Base-by-base conservation (phyloP, 306 rosid genomes). In the Bauhinia variegata region DNA sequence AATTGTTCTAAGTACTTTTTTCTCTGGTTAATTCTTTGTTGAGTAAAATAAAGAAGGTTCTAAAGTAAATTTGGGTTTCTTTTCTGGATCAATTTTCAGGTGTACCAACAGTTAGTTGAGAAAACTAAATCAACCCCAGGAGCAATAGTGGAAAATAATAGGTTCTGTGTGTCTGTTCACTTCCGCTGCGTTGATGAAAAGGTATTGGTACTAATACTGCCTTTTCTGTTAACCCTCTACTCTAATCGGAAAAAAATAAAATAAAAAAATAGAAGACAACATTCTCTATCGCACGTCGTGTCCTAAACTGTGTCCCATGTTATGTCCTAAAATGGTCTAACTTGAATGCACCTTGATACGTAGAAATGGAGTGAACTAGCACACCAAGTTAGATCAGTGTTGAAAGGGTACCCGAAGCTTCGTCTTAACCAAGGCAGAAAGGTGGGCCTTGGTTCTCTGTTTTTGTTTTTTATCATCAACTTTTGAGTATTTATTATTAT, bases 101-200 rank as follows among this genome's bases (percentile, higher is more conserved):
- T 93, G 67, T 84, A 76, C 63, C 65, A 73, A 54, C 54, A 51
- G 14, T 73, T 93, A 8, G 83, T 86, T 38, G 91, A 89, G 56
- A 84, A 83, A 78, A 88, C 91, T 0, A 89, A 84, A 76, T 74
- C 83, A 60, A 89, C 86, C 39, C 85, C 86, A 8, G 97, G 98
- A 65, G 93, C 88, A 8, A 74, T 36, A 71, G 97, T 93, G 39
- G 98, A 93, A 79, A 81, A 93, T 78, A 90, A 93, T 67, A 93
- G 88, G 66, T 93, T 89, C 57, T 89, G 98, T 37, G 65, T 70
- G 13, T 88, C 98, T 46, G 98, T 93, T 65, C 98, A 93, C 50
- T 93, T 73, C 60, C 96, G 98, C 8, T 86, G 98, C 52, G 98
- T 93, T 49, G 97, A 93, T 18, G 98, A 93, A 83, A 89, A 87